Evolutionary conservation across 1,284 basidiomycete genomes (phyloP), one percentile per base, ranked within the genome.

Genomic region (Cutaneotrichosporon sp.): DNA sequence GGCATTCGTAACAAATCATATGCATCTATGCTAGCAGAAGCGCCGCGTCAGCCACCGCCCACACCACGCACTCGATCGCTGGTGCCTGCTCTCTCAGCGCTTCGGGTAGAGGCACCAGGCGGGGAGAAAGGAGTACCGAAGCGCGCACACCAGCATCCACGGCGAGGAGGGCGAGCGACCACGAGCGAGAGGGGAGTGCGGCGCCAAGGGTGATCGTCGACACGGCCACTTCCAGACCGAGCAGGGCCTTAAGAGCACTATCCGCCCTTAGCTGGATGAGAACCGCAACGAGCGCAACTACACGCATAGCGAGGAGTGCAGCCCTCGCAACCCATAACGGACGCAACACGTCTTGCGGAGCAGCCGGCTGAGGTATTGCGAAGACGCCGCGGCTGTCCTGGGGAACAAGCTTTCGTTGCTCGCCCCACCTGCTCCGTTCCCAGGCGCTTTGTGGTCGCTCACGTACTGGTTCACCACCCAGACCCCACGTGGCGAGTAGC

Each of bases 401-500:
- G 5, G 42, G 18, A 51, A 51, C 49, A 13, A 31, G 21, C 8
- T 51, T 51, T 21, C 49, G 49, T 18, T 30, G 22, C 22, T 51
- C 22, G 9, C 14, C 30, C 49, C 30, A 26, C 49, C 49, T 31
- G 49, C 49, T 30, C 11, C 26, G 49, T 18, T 30, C 22, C 49
- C 49, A 50, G 4, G 22, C 22, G 22, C 49, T 30, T 10, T 38
- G 56, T 26, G 10, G 47, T 9, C 58, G 47, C 5, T 38, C 34
- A 9, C 42, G 30, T 18, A 38, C 16, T 18, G 31, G 32, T 30
- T 55, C n/a, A n/a, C 49, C 31, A 8, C 70, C 69, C 42, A 73
- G 65, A 1, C 73, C 74, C 77, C 77, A 79, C 8, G 71, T 69
- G 8, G 73, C 76, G 2, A 79, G 56, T 0, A 79, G 63, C 51